Percentiles rank a stretch among this genome's conserved stretches.
Conservation (phyloP, 1,284 basidiomycete species). For the Cryptococcus floricola region DNA sequence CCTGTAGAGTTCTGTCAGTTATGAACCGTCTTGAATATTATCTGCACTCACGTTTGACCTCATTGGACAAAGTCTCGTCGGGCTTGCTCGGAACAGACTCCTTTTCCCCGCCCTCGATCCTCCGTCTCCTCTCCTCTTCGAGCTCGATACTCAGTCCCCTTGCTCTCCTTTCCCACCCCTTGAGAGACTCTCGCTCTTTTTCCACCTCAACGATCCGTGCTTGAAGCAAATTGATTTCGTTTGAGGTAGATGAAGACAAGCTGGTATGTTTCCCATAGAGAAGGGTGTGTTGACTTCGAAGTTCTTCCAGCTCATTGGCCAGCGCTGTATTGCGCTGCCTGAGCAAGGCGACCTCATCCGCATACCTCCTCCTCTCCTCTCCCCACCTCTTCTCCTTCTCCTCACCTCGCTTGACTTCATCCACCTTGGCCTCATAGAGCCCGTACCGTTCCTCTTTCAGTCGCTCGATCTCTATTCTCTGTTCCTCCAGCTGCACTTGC, state of each 20-base stretch:
- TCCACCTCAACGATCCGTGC: constrained; percentile 30
- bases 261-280: constrained; percentile 17
- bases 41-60: constrained; percentile 36
- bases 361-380: constrained; percentile 31
- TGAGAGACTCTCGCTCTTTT: constrained; percentile 26
- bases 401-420: constrained; percentile 21
- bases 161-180: constrained; percentile 34
- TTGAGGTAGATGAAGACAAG: constrained; percentile 10
- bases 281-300: constrained; percentile 19
- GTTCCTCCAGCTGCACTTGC: constrained; percentile 24
- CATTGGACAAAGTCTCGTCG: constrained; percentile 19
- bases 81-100: constrained; percentile 15
- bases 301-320: constrained; percentile 8
- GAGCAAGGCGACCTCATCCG: constrained; percentile 7
- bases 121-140: constrained; percentile 32
- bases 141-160: constrained; percentile 38
- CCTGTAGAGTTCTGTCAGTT: constrained; percentile 16
- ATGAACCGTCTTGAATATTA: not conserved
- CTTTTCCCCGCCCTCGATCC: constrained; percentile 20
- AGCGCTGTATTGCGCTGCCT: constrained; percentile 6
- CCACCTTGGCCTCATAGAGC: constrained; percentile 25
- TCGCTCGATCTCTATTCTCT: constrained; percentile 24
- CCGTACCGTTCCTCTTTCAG: constrained; percentile 26
- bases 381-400: constrained; percentile 26
- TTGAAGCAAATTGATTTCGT: constrained; percentile 24